phyloP scores from a whole-genome alignment of 768 basidiomycete species.

The Boletus vermiculosoides region DNA sequence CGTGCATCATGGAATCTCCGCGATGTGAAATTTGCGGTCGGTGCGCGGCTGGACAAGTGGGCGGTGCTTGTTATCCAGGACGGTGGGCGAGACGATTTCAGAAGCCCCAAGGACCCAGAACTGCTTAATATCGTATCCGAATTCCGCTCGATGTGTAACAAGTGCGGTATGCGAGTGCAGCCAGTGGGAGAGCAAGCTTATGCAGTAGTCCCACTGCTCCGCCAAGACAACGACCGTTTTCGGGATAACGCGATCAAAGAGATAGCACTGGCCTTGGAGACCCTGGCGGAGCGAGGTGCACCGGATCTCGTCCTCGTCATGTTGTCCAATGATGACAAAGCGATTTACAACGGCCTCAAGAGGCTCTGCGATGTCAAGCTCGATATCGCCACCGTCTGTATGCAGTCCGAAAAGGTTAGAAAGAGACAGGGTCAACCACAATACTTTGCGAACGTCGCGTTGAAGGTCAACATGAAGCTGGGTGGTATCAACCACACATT shows the following conservation, averaged over 20 bases:
- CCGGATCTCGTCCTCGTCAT: slow-evolving; percentile 41
- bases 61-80: slow-evolving; percentile 68
- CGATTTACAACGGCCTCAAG: slow-evolving; percentile 51
- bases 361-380: slow-evolving; percentile 47
- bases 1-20: slow-evolving; percentile 53
- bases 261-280: background rate
- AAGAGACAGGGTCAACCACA: slow-evolving; percentile 47
- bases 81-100: slow-evolving; percentile 53
- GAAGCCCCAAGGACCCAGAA: slow-evolving; percentile 45
- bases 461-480: slow-evolving; percentile 57
- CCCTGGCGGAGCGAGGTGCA: background rate
- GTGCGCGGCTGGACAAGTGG: slow-evolving; percentile 58
- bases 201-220: slow-evolving; percentile 44
- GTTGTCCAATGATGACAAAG: slow-evolving; percentile 46
- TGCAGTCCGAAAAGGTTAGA: slow-evolving; percentile 64
- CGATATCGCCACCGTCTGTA: slow-evolving; percentile 65
- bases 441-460: slow-evolving; percentile 54
- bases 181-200: slow-evolving; percentile 29
- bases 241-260: slow-evolving; percentile 47
- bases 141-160: slow-evolving; percentile 60
- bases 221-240: slow-evolving; percentile 47
- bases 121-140: slow-evolving; percentile 43
- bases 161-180: slow-evolving; percentile 58
- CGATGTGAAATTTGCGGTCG: slow-evolving; percentile 55
- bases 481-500: slow-evolving; percentile 53